phyloP scores from a whole-genome alignment of 192 early-diverging fungal genomes.

The Backusella tuberculispora region DNA sequence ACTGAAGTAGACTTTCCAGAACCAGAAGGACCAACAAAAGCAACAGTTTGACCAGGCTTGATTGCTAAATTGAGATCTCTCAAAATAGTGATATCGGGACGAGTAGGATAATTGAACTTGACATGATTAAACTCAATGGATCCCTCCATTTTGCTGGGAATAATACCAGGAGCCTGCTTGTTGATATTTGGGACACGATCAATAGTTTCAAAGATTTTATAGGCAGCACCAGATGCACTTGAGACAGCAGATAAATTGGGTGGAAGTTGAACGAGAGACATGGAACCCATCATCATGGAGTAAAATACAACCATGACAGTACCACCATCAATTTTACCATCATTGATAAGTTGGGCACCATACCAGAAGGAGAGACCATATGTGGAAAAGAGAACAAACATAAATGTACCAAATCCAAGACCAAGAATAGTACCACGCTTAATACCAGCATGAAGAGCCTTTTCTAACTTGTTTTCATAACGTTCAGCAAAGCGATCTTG shows the following conservation, averaged over 20 bases:
- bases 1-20: slow-evolving; percentile 89
- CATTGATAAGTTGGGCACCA: slow-evolving; percentile 60
- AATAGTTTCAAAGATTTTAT: slow-evolving; percentile 77
- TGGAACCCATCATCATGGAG: slow-evolving; percentile 73
- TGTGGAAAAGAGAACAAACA: slow-evolving; percentile 70
- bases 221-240: slow-evolving; percentile 79
- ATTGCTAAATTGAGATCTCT: slow-evolving; percentile 70
- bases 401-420: slow-evolving; percentile 70
- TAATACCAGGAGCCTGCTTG: slow-evolving; percentile 55
- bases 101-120: slow-evolving; percentile 83
- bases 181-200: slow-evolving; percentile 67
- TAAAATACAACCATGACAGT: slow-evolving; percentile 85
- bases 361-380: slow-evolving; percentile 87
- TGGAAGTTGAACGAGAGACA: slow-evolving; percentile 67
- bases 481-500: slow-evolving; percentile 67
- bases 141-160: slow-evolving; percentile 58
- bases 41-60: slow-evolving; percentile 75
- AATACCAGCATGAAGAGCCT: slow-evolving; percentile 67
- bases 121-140: slow-evolving; percentile 76
- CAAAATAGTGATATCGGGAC: slow-evolving; percentile 80
- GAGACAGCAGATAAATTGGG: slow-evolving; percentile 74
- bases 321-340: slow-evolving; percentile 45
- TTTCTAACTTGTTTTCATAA: slow-evolving; percentile 62
- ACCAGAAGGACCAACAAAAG: slow-evolving; percentile 87
- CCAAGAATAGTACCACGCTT: slow-evolving; percentile 63